Evolutionary conservation across 2,329 filamentous ascomycete genomes (phyloP).

Genomic region (Arthrobotrys megalospora): DNA sequence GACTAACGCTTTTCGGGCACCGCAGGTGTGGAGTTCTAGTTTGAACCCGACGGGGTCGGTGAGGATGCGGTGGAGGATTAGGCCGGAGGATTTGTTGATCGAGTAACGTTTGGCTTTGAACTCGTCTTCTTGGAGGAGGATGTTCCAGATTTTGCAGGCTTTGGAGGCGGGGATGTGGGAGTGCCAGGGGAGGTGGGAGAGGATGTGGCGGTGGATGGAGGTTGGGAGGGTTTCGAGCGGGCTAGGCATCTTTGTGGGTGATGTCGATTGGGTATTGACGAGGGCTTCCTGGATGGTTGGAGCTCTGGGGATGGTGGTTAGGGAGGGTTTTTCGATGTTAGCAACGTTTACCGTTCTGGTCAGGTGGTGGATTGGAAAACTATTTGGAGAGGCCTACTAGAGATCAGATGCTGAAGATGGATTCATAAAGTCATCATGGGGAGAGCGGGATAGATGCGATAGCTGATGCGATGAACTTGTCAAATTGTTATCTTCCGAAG

Average conservation of each 20-base stretch:
- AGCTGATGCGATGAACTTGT: too few relatives aligned
- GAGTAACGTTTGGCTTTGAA: slow-evolving; percentile 3
- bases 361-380: too few relatives aligned
- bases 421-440: too few relatives aligned
- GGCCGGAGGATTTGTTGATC: not conserved
- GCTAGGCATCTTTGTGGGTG: not conserved
- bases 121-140: not conserved
- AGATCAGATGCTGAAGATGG: too few relatives aligned
- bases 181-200: slow-evolving; percentile 19
- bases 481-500: too few relatives aligned
- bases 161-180: slow-evolving; percentile 9
- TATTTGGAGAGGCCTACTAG: too few relatives aligned
- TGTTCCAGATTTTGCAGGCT: not conserved
- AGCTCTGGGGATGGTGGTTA: too few relatives aligned
- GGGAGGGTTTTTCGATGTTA: too few relatives aligned
- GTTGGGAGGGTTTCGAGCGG: not conserved
- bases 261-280: too few relatives aligned
- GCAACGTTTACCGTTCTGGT: too few relatives aligned
- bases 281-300: too few relatives aligned
- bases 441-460: too few relatives aligned
- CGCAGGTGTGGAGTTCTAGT: not conserved
- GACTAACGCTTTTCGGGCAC: not conserved
- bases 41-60: not conserved
- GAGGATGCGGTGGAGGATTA: not conserved
- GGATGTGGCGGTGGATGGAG: slow-evolving; percentile 1